These are phyloP conservation scores for Blastobotrys illinoisensis DNA, from an alignment of 1,139 yeast species.

Conservation along the genomic window DNA sequence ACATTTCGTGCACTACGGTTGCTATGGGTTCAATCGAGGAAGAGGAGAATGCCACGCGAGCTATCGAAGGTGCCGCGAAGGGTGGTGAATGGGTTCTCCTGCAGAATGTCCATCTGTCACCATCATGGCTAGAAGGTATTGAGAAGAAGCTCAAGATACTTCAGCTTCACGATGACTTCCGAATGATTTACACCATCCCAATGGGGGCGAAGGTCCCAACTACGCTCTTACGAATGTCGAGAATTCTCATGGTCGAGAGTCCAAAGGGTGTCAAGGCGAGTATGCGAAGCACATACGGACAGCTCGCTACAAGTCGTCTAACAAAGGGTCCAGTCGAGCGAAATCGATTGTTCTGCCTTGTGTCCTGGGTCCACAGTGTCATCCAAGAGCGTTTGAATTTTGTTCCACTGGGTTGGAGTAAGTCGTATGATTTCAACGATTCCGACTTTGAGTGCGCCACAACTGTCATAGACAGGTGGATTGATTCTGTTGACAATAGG, in stretches of 20 bases:
- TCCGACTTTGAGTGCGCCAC: slow-evolving; percentile 60
- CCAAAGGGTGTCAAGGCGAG: slow-evolving; percentile 54
- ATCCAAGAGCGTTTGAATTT: slow-evolving; percentile 55
- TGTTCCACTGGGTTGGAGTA: slow-evolving; percentile 58
- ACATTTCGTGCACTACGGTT: slow-evolving; percentile 38
- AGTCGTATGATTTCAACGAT: slow-evolving; percentile 64
- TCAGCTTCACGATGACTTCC: slow-evolving; percentile 35
- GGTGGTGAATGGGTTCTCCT: slow-evolving; percentile 63
- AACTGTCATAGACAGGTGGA: slow-evolving; percentile 41
- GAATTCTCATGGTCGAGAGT: slow-evolving; percentile 53
- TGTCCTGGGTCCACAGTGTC: slow-evolving; percentile 67
- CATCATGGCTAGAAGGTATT: slow-evolving; percentile 53
- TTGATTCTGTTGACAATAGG: slow-evolving; percentile 29
- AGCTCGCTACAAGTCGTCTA: slow-evolving; percentile 23
- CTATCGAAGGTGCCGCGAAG: slow-evolving; percentile 42
- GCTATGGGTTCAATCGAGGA: slow-evolving; percentile 81
- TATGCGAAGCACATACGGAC: slow-evolving; percentile 36
- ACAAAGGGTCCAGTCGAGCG: slow-evolving; percentile 40
- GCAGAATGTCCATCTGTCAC: slow-evolving; percentile 74
- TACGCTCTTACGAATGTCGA: slow-evolving; percentile 47
- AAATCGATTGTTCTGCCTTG: slow-evolving; percentile 46
- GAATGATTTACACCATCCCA: slow-evolving; percentile 57
- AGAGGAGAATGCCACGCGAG: slow-evolving; percentile 47
- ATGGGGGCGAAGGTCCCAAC: slow-evolving; percentile 44
- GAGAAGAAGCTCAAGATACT: slow-evolving; percentile 42